phyloP scores from a whole-genome alignment of 2,329 filamentous ascomycete genomes.

The Aureobasidium subglaciale region DNA sequence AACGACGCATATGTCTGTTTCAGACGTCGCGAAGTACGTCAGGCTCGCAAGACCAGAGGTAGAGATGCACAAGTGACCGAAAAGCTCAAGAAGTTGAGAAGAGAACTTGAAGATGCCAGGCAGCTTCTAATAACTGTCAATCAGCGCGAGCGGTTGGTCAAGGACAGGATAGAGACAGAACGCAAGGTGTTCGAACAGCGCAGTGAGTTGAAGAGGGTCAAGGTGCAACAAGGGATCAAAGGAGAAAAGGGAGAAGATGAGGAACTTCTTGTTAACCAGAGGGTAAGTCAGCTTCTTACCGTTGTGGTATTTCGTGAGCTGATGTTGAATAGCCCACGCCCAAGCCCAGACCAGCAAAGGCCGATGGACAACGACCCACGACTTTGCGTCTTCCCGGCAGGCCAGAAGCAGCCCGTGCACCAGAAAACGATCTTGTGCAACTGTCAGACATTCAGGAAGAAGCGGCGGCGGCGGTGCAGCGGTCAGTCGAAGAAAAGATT shows the following conservation, averaged over 20 bases:
- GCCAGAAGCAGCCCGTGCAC: conserved; percentile 53
- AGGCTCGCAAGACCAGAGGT: conserved; percentile 88
- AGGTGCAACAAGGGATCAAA: conserved; percentile 72
- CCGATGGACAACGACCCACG: conserved; percentile 59
- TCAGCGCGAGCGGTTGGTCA: conserved; percentile 72
- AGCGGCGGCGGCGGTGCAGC: conserved; percentile 71
- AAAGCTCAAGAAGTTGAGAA: conserved; percentile 83
- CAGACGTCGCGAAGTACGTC: conserved; percentile 84
- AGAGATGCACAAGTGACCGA: conserved; percentile 91
- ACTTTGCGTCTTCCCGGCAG: conserved; percentile 43
- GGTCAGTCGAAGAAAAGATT: conserved; percentile 79
- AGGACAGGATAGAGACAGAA: conserved; percentile 68
- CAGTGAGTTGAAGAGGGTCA: conserved; percentile 74
- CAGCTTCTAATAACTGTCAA: conserved; percentile 70
- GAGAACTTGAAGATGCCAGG: conserved; percentile 83
- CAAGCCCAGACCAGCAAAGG: conserved; percentile 47
- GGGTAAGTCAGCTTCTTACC: conserved; percentile 49
- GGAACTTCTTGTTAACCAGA: conserved; percentile 81
- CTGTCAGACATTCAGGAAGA: conserved; percentile 72
- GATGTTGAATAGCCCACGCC: conserved; percentile 28
- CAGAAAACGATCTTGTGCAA: conserved; percentile 72
- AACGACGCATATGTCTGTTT: conserved; percentile 98
- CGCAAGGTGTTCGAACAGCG: conserved; percentile 77
- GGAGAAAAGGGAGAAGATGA: conserved; percentile 87
- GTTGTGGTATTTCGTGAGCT: conserved; percentile 18